Conservation (phyloP, 1,139 yeast genomes). For the Debaryomycetaceae sp. region DNA sequence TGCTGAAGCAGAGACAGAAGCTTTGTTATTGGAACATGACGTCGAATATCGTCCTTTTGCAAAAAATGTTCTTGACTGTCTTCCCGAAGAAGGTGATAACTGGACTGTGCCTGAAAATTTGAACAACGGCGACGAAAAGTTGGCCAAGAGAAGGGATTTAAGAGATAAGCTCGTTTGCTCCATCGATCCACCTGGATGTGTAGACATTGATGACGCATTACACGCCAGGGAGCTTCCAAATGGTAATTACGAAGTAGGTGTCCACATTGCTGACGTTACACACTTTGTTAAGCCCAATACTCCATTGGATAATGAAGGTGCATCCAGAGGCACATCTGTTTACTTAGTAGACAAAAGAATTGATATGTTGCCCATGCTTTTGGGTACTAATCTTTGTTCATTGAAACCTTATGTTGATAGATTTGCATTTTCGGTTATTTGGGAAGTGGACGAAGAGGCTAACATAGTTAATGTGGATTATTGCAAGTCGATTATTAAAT, state of each 20-base stretch:
- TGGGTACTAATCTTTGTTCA: slow-evolving; percentile 96
- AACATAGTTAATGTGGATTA: slow-evolving; percentile 78
- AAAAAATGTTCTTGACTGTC: slow-evolving; percentile 84
- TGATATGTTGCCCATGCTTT: slow-evolving; percentile 94
- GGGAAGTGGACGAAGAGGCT: slow-evolving; percentile 91
- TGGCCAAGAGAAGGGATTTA: slow-evolving; percentile 72
- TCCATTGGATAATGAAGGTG: slow-evolving; percentile 93
- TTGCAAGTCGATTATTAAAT: slow-evolving; percentile 84
- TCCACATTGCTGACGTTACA: slow-evolving; percentile 98
- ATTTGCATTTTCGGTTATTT: slow-evolving; percentile 90
- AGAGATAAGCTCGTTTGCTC: slow-evolving; percentile 90
- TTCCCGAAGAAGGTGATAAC: slow-evolving; percentile 88
- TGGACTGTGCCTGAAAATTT: slow-evolving; percentile 82
- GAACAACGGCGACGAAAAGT: slow-evolving; percentile 55
- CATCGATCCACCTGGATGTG: slow-evolving; percentile 97
- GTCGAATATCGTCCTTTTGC: slow-evolving; percentile 96
- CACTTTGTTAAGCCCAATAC: slow-evolving; percentile 94
- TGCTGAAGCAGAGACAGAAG: slow-evolving; percentile 95
- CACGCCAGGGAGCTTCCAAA: slow-evolving; percentile 84
- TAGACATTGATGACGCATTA: slow-evolving; percentile 97
- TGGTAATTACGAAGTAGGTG: slow-evolving; percentile 96
- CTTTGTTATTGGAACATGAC: slow-evolving; percentile 87
- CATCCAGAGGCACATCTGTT: slow-evolving; percentile 94
- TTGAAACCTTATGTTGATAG: slow-evolving; percentile 93
- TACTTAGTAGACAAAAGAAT: slow-evolving; percentile 98